Percentiles rank a stretch among this genome's conserved stretches.
Evolutionary conservation across 2,329 filamentous ascomycete species (phyloP).

Genomic region (Sporothrix phasma): DNA sequence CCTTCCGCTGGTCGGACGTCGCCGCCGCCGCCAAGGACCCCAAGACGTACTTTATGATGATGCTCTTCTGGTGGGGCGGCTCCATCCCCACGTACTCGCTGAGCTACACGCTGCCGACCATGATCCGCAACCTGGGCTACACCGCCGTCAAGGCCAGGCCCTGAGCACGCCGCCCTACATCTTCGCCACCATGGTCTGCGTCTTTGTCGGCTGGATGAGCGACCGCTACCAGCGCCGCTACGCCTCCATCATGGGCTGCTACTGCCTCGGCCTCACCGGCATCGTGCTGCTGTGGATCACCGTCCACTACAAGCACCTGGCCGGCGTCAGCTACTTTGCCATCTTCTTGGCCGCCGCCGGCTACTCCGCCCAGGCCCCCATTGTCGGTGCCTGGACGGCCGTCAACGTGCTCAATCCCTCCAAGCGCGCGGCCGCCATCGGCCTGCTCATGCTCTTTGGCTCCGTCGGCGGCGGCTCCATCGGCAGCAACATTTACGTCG

Average conservation of each 20-base stretch:
- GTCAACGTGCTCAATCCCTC: conserved; percentile 19
- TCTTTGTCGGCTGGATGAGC: conserved; percentile 25
- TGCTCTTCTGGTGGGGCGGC: conserved; percentile 11
- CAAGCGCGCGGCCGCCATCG: conserved; percentile 21
- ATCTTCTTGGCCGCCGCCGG: conserved; percentile 21
- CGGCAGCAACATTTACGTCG: conserved; percentile 21
- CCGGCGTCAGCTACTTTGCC: conserved; percentile 21
- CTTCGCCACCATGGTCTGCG: conserved; percentile 25
- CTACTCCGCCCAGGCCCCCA: conserved; percentile 12
- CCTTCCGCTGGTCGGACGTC: conserved; percentile 21
- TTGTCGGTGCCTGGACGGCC: conserved; percentile 12
- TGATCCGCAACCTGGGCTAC: conserved; percentile 24
- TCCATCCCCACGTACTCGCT: conserved; percentile 14
- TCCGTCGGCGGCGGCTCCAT: conserved; percentile 12
- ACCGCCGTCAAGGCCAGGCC: conserved; percentile 22
- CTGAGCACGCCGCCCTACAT: conserved; percentile 30
- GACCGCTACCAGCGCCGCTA: conserved; percentile 27
- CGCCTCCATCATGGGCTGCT: conserved; percentile 18
- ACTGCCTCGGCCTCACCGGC: conserved; percentile 19
- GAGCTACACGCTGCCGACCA: conserved; percentile 24
- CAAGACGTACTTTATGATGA: conserved; percentile 44
- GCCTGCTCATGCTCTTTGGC: conserved; percentile 19
- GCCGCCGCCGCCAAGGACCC: conserved; percentile 10
- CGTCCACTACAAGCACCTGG: conserved; percentile 17
- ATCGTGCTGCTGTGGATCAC: conserved; percentile 20